Percentiles rank a stretch among this genome's conserved stretches.
phyloP scores from a whole-genome alignment of 352 stramenopile genomes.

The Globisporangium sylvaticum region DNA sequence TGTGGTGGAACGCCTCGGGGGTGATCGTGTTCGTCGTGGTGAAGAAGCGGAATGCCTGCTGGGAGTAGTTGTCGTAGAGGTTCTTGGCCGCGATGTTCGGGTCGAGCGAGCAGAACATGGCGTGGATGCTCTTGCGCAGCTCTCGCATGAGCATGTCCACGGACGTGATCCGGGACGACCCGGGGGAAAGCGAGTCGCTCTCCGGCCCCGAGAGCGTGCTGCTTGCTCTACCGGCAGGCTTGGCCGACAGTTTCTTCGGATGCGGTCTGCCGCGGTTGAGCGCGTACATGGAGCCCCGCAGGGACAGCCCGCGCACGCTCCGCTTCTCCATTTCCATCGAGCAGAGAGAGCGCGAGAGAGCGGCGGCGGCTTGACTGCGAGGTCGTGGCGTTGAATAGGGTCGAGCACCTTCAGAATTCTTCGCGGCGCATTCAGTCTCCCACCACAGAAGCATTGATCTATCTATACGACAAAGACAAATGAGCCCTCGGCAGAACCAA shows the following conservation, averaged over 20 bases:
- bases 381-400: background rate
- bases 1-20: slow-evolving; percentile 58
- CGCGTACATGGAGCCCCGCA: slow-evolving; percentile 37
- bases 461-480: slow-evolving; percentile 12
- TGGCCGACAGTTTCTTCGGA: slow-evolving; percentile 17
- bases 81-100: slow-evolving; percentile 29
- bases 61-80: slow-evolving; percentile 53
- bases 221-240: slow-evolving; percentile 3
- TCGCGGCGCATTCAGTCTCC: slow-evolving; percentile 5
- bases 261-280: slow-evolving; percentile 12
- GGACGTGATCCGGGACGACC: slow-evolving; percentile 20
- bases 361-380: background rate
- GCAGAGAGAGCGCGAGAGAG: background rate
- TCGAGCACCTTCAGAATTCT: slow-evolving; percentile 2
- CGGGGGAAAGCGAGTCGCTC: background rate
- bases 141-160: slow-evolving; percentile 51
- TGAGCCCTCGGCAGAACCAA: background rate
- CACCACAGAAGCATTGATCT: slow-evolving; percentile 1
- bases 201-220: slow-evolving; percentile 1
- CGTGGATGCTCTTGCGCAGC: slow-evolving; percentile 43
- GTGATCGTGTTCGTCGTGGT: slow-evolving; percentile 76
- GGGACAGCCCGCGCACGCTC: slow-evolving; percentile 23
- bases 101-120: slow-evolving; percentile 42
- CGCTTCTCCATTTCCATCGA: slow-evolving; percentile 17
- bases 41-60: slow-evolving; percentile 74